phyloP scores from a whole-genome alignment of 1,139 yeast species.

The Schizosaccharomyces versatilis region DNA sequence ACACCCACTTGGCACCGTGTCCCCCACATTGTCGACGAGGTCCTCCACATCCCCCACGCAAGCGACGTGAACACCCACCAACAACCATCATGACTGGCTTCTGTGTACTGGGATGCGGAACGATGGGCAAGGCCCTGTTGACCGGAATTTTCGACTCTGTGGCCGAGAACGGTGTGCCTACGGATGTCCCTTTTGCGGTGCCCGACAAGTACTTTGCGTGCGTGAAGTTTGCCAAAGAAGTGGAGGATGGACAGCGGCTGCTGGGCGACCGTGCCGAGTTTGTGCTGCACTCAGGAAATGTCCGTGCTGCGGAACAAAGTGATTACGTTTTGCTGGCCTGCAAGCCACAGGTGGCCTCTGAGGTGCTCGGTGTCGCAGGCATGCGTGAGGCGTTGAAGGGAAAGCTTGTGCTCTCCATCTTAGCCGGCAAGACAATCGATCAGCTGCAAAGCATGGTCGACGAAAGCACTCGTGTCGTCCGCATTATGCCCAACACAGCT shows the following conservation, averaged over 20 bases:
- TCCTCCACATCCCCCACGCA: no score
- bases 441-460: slow-evolving; percentile 26
- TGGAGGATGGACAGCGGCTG: slow-evolving; percentile 24
- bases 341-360: slow-evolving; percentile 28
- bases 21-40: no score
- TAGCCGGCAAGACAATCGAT: slow-evolving; percentile 78
- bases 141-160: slow-evolving; percentile 46
- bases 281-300: slow-evolving; percentile 16
- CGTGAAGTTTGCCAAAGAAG: slow-evolving; percentile 37
- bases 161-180: slow-evolving; percentile 15
- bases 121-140: slow-evolving; percentile 89
- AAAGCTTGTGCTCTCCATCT: slow-evolving; percentile 55
- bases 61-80: no score
- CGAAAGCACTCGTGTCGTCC: slow-evolving; percentile 30
- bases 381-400: slow-evolving; percentile 24
- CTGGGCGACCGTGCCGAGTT: slow-evolving; percentile 33
- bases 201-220: slow-evolving; percentile 61
- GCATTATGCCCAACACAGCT: slow-evolving; percentile 97
- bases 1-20: no score
- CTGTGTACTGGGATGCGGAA: slow-evolving; percentile 78
- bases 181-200: slow-evolving; percentile 21
- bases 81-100: slow-evolving; percentile 24
- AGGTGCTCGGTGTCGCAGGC: slow-evolving; percentile 23
- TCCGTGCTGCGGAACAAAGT: slow-evolving; percentile 26
- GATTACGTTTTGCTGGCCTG: slow-evolving; percentile 52